These are phyloP conservation scores for Diphasiastrum complanatum DNA, from an alignment of 83 land plant genomes.

Conservation along the genomic window DNA sequence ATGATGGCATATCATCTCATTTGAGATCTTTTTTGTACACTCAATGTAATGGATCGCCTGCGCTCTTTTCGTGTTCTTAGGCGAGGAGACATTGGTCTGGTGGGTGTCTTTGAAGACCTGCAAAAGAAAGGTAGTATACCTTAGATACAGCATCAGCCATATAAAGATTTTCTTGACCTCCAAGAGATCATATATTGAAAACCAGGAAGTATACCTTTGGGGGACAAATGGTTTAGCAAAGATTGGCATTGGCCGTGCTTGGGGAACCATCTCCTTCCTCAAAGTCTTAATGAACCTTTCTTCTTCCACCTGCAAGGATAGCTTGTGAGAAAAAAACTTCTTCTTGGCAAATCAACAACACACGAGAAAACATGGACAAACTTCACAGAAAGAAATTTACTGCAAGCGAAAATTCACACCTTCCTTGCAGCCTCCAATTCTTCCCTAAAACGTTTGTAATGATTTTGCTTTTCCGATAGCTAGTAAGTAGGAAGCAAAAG, in stretches of 20 bases:
- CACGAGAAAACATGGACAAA: background rate
- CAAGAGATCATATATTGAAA: background rate
- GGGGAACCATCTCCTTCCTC: slow-evolving; percentile 76
- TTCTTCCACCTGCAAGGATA: slow-evolving; percentile 67
- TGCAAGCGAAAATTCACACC: slow-evolving; percentile 30
- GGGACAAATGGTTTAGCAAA: slow-evolving; percentile 80
- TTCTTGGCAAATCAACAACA: background rate
- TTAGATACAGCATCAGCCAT: background rate
- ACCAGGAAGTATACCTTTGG: slow-evolving; percentile 41
- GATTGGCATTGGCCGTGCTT: slow-evolving; percentile 74
- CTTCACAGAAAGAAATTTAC: background rate
- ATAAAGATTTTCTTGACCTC: background rate
- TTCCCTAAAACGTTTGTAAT: slow-evolving; percentile 70
- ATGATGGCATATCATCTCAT: too few species aligned
- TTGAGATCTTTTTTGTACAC: slow-evolving; percentile 5
- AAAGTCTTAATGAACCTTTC: slow-evolving; percentile 69
- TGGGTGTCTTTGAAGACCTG: slow-evolving; percentile 64
- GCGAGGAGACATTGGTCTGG: slow-evolving; percentile 61
- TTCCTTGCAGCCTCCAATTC: slow-evolving; percentile 66
- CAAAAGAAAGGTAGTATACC: slow-evolving; percentile 2
- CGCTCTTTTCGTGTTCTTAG: slow-evolving; percentile 13
- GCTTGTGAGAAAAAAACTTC: background rate
- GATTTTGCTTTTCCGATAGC: slow-evolving; percentile 44
- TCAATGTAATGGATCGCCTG: slow-evolving; percentile 1
- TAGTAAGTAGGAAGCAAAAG: background rate